A percentile compares a stretch with the other conserved stretches of the same genome.
Evolutionary conservation across 768 basidiomycete species (phyloP).

Genomic region (Kwoniella pini): DNA sequence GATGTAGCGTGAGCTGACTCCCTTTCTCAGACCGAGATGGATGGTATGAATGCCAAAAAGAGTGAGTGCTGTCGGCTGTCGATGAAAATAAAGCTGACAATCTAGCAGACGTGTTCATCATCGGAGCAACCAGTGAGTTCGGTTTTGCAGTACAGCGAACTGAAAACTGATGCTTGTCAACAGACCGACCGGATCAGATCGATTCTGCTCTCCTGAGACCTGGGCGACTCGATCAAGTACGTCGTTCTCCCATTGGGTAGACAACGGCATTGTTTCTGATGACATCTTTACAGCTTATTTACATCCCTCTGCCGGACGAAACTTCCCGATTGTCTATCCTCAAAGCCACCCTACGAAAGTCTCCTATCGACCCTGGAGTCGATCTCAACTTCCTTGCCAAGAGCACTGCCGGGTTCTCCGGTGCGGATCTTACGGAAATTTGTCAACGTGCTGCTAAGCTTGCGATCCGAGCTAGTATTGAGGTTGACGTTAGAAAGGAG

Average conservation of each 20-base stretch:
- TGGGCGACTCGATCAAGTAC: conserved; percentile 82
- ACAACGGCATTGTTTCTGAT: background rate
- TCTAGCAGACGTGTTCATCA: conserved; percentile 79
- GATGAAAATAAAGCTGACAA: background rate
- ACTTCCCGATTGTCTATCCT: conserved; percentile 86
- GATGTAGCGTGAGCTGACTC: conserved; percentile 6
- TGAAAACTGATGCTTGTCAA: conserved; percentile 59
- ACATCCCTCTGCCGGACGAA: conserved; percentile 98
- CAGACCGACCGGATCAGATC: conserved; percentile 87
- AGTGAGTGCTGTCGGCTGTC: conserved; percentile 35
- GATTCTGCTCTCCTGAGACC: conserved; percentile 96
- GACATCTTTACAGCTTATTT: conserved; percentile 71
- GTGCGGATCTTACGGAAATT: conserved; percentile 99
- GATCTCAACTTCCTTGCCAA: conserved; percentile 83
- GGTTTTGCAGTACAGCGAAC: no score
- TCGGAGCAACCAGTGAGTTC: conserved; percentile 95
- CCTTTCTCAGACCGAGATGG: conserved; percentile 72
- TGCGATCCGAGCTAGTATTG: conserved; percentile 92
- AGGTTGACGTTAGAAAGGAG: conserved; percentile 76
- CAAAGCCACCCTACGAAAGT: conserved; percentile 85
- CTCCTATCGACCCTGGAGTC: conserved; percentile 78
- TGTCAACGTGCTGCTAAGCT: conserved; percentile 97
- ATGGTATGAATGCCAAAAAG: conserved; percentile 84
- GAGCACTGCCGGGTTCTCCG: conserved; percentile 95
- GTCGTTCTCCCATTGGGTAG: background rate